Percentiles rank a stretch among this genome's conserved stretches.
Evolutionary conservation across 306 rosid species (phyloP).

Genomic region (Betula pendula): DNA sequence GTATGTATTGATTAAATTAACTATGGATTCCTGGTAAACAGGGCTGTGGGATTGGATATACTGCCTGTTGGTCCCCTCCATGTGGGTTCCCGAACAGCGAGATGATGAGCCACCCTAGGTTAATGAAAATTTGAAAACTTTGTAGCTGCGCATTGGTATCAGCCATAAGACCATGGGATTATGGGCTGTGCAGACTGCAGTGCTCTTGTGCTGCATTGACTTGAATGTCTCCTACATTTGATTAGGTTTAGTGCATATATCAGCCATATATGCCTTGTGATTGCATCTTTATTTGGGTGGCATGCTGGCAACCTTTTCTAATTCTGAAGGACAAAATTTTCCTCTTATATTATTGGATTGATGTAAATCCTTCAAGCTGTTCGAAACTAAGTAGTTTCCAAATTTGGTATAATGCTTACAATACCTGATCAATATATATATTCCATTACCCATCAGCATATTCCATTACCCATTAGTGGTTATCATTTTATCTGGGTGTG

Average conservation of each 20-base stretch:
- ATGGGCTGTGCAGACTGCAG: background rate
- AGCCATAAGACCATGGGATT: too few species aligned
- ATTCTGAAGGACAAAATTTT: too few species aligned
- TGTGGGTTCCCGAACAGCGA: background rate
- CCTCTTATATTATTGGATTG: too few species aligned
- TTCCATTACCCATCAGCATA: background rate
- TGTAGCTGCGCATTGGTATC: background rate
- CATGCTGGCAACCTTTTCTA: background rate
- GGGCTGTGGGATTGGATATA: background rate
- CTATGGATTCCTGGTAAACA: background rate
- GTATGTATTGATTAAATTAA: background rate
- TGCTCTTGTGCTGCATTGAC: background rate
- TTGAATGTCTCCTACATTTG: background rate
- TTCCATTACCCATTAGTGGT: background rate
- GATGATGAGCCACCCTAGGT: background rate
- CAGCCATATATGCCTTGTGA: background rate
- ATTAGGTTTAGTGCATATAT: background rate
- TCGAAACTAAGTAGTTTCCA: too few species aligned
- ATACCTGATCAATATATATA: too few species aligned
- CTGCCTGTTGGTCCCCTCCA: background rate
- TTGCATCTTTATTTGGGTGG: background rate
- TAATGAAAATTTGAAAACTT: background rate
- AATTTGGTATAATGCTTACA: too few species aligned
- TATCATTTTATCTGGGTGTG: constrained; percentile 9
- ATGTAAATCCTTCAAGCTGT: too few species aligned